Conservation (phyloP, 306 rosid species). For the Castanea mollissima region DNA sequence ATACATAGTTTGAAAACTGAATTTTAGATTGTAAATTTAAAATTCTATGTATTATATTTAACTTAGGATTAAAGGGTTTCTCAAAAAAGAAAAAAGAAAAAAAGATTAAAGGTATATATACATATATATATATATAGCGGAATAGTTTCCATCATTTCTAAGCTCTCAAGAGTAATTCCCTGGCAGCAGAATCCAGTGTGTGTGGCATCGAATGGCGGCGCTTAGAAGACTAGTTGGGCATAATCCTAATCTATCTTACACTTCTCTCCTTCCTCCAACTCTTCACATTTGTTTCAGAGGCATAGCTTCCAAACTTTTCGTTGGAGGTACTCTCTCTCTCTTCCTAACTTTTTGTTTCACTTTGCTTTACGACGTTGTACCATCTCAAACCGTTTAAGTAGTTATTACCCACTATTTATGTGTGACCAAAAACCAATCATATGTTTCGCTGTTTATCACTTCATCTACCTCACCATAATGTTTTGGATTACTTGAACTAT, state of each 20-base stretch:
- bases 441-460: neutral
- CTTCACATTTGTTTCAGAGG: constrained; percentile 39
- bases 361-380: neutral
- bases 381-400: neutral
- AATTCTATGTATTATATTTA: no score
- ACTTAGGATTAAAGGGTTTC: no score
- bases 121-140: no score
- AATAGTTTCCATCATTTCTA: no score
- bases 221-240: constrained; percentile 21
- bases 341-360: neutral
- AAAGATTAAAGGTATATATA: no score
- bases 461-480: neutral
- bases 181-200: no score
- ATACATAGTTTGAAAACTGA: no score
- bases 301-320: constrained; percentile 47
- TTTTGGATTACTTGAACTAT: neutral
- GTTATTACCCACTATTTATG: neutral
- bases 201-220: constrained; percentile 26
- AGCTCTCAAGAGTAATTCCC: no score
- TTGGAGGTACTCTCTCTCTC: constrained; percentile 38
- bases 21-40: no score
- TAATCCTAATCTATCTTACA: constrained; percentile 6
- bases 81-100: no score
- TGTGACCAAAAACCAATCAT: neutral
- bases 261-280: constrained; percentile 37